These are phyloP conservation scores for Sinapis alba DNA, from an alignment of 441 rosid genomes.

Conservation along the genomic window DNA sequence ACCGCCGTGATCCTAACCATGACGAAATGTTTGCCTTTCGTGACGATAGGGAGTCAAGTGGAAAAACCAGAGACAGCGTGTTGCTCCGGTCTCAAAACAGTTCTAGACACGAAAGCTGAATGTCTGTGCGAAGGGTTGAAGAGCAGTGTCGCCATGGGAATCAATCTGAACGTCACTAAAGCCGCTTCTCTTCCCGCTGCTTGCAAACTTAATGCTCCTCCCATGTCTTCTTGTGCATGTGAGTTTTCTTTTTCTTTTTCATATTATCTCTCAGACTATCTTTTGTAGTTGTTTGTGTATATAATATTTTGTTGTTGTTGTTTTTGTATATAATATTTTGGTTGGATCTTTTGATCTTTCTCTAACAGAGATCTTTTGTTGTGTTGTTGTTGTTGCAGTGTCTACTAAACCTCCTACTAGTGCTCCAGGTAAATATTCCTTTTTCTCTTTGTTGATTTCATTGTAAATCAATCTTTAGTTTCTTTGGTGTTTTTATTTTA, in stretches of 20 bases:
- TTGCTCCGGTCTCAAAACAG: slow-evolving; percentile 65
- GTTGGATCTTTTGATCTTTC: not conserved
- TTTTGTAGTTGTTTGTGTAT: not conserved
- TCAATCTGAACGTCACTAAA: slow-evolving; percentile 65
- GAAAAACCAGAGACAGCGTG: slow-evolving; percentile 53
- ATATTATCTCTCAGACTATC: not conserved
- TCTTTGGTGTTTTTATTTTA: not conserved
- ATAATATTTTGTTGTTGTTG: not conserved
- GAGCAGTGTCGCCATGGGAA: slow-evolving; percentile 57
- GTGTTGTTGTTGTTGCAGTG: slow-evolving; percentile 19
- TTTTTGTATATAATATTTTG: too few relatives aligned
- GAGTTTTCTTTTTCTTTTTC: slow-evolving; percentile 4
- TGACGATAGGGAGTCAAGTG: slow-evolving; percentile 50
- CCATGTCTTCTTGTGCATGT: slow-evolving; percentile 13
- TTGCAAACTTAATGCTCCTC: slow-evolving; percentile 45
- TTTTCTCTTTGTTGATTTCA: not conserved
- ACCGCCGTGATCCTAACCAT: slow-evolving; percentile 45
- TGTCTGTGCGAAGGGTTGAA: slow-evolving; percentile 75
- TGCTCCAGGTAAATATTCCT: slow-evolving; percentile 14
- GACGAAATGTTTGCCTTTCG: slow-evolving; percentile 67
- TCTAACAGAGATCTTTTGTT: not conserved
- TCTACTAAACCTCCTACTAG: not conserved
- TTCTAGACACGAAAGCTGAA: slow-evolving; percentile 47
- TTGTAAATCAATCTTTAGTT: not conserved
- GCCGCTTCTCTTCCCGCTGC: slow-evolving; percentile 59